Conservation (phyloP, 2,329 filamentous ascomycete genomes). For the Trichoderma pleuroti region DNA sequence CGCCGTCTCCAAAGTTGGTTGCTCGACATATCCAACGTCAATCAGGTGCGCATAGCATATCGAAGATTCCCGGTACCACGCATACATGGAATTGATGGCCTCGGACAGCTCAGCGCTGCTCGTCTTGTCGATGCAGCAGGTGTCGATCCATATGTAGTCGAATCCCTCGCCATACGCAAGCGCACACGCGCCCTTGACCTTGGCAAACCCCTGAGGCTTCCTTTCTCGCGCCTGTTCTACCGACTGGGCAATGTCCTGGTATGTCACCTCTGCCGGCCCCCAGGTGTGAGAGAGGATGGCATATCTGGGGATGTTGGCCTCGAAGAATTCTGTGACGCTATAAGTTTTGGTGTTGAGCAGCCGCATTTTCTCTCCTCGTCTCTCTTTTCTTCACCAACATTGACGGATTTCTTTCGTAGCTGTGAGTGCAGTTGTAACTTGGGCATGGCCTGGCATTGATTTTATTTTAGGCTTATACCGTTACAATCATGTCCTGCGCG, state of each 20-base stretch:
- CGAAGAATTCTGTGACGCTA: not conserved
- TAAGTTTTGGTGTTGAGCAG: constrained; percentile 4
- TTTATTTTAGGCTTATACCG: not conserved
- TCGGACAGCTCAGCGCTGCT: not conserved
- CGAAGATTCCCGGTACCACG: not conserved
- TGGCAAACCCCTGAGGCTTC: not conserved
- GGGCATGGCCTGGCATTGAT: not conserved
- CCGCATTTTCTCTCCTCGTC: not conserved
- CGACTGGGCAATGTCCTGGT: not conserved
- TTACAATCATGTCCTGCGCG: not conserved
- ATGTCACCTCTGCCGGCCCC: not conserved
- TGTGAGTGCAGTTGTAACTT: not conserved
- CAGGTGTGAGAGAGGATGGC: constrained; percentile 8
- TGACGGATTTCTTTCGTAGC: not conserved
- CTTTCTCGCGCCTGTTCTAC: not conserved
- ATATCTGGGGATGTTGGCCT: constrained; percentile 2
- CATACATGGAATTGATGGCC: not conserved
- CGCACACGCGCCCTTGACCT: not conserved
- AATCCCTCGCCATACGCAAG: not conserved
- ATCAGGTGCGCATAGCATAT: constrained; percentile 1
- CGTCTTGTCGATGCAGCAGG: not conserved
- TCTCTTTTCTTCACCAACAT: not conserved
- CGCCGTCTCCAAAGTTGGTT: not conserved
- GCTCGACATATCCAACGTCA: not conserved
- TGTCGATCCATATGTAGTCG: not conserved